phyloP scores from a whole-genome alignment of 2,329 filamentous ascomycete genomes.

The Fusarium piperis region DNA sequence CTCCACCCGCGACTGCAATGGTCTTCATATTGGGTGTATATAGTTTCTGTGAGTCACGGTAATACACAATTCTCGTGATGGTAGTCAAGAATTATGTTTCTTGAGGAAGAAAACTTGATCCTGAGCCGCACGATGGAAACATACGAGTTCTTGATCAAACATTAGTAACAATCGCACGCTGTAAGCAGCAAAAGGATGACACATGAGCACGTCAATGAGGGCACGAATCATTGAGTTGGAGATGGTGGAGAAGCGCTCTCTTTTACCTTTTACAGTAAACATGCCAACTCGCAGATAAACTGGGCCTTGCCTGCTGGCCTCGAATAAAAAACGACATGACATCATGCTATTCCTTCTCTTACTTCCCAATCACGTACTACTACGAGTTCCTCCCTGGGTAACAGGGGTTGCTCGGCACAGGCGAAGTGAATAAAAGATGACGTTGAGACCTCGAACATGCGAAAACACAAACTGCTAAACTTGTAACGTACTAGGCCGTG shows the following conservation, averaged over 20 bases:
- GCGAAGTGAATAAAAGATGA: background rate
- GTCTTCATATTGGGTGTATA: conserved; percentile 13
- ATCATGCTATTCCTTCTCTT: background rate
- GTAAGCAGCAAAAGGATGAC: background rate
- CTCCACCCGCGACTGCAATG: conserved; percentile 32
- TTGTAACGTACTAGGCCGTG: background rate
- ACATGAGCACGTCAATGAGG: background rate
- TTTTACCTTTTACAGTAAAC: conserved; percentile 7
- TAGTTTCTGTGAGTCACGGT: background rate
- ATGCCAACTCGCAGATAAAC: background rate
- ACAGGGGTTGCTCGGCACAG: background rate
- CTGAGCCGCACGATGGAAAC: background rate
- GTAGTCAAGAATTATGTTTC: no score
- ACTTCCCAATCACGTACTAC: background rate
- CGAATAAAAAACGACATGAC: background rate
- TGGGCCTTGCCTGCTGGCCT: background rate
- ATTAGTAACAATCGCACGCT: background rate
- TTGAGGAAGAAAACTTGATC: background rate
- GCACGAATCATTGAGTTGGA: background rate
- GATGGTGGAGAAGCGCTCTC: background rate
- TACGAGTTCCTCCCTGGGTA: background rate
- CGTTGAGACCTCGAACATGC: background rate
- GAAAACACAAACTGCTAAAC: background rate
- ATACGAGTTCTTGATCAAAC: background rate
- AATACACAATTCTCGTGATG: background rate